Evolutionary conservation across 257 asterid species (phyloP).

Genomic region (Ajuga chamaepitys): DNA sequence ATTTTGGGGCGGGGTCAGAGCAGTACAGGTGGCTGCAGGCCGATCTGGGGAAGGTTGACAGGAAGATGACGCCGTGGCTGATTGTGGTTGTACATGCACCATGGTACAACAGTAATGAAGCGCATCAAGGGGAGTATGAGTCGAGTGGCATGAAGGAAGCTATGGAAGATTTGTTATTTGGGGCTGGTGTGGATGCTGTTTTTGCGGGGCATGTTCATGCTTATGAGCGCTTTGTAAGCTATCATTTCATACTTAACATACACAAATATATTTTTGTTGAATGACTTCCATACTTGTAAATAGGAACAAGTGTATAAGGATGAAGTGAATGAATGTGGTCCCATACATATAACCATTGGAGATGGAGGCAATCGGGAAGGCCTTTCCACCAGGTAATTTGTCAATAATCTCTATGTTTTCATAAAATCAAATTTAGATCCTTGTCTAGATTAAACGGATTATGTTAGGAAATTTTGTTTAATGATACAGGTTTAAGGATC

Average conservation of each 20-base stretch:
- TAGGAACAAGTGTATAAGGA: conserved; percentile 61
- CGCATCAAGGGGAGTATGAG: conserved; percentile 73
- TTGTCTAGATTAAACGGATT: too few species aligned
- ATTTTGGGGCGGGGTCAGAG: conserved; percentile 43
- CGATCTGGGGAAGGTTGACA: conserved; percentile 42
- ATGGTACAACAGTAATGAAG: conserved; percentile 74
- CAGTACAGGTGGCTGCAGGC: conserved; percentile 61
- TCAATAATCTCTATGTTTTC: not conserved
- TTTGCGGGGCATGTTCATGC: conserved; percentile 96
- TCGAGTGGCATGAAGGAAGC: conserved; percentile 46
- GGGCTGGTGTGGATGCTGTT: conserved; percentile 56
- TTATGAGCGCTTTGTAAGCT: conserved; percentile 81
- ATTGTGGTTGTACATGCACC: conserved; percentile 68
- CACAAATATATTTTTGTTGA: not conserved
- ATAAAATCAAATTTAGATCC: too few species aligned
- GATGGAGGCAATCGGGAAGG: conserved; percentile 95
- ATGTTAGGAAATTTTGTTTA: too few species aligned
- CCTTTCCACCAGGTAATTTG: conserved; percentile 45
- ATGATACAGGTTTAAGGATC: conserved; percentile 39
- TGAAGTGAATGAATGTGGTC: conserved; percentile 50
- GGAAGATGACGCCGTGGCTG: conserved; percentile 74
- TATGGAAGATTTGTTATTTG: conserved; percentile 60
- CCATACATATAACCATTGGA: conserved; percentile 55
- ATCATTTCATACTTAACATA: not conserved
- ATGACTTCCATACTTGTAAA: too few species aligned